Evolutionary conservation across 2,329 filamentous ascomycete genomes (phyloP).

Genomic region (Trichoderma koningiopsis): DNA sequence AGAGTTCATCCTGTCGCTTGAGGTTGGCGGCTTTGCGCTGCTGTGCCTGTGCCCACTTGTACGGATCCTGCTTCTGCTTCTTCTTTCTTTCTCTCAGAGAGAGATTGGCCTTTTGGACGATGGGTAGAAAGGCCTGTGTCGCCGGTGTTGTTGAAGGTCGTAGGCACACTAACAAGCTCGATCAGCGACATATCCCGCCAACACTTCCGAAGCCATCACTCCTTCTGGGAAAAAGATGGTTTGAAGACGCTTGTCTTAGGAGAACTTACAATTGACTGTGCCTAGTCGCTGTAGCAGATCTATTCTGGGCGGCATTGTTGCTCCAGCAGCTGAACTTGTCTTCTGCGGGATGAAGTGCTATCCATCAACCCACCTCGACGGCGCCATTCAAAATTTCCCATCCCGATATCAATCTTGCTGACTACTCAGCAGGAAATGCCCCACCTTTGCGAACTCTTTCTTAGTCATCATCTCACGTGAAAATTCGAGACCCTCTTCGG

Average conservation of each 20-base stretch:
- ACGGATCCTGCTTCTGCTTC: slow-evolving; percentile 74
- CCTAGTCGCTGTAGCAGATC: slow-evolving; percentile 61
- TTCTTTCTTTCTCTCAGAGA: slow-evolving; percentile 65
- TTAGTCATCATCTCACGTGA: slow-evolving; percentile 40
- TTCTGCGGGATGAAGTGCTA: slow-evolving; percentile 17
- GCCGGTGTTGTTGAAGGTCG: slow-evolving; percentile 53
- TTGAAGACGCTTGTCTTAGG: too few species aligned
- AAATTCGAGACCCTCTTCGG: neutral
- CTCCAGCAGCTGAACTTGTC: neutral
- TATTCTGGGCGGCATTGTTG: slow-evolving; percentile 69
- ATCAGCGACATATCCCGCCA: slow-evolving; percentile 14
- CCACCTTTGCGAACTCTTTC: slow-evolving; percentile 15
- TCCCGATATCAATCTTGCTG: slow-evolving; percentile 15
- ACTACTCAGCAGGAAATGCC: neutral
- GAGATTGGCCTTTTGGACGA: slow-evolving; percentile 66
- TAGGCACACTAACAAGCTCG: slow-evolving; percentile 55
- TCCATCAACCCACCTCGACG: slow-evolving; percentile 6
- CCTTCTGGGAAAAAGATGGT: neutral
- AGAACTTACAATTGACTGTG: slow-evolving; percentile 60
- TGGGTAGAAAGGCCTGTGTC: slow-evolving; percentile 55
- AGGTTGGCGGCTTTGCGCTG: slow-evolving; percentile 84
- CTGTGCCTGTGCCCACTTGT: slow-evolving; percentile 76
- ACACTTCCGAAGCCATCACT: neutral
- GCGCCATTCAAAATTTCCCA: slow-evolving; percentile 41
- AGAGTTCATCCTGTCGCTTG: slow-evolving; percentile 70